Evolutionary conservation across 371 early-diverging fungal species (phyloP), one percentile per base, ranked within the genome.

Genomic region (Haplosporangium sp.): DNA sequence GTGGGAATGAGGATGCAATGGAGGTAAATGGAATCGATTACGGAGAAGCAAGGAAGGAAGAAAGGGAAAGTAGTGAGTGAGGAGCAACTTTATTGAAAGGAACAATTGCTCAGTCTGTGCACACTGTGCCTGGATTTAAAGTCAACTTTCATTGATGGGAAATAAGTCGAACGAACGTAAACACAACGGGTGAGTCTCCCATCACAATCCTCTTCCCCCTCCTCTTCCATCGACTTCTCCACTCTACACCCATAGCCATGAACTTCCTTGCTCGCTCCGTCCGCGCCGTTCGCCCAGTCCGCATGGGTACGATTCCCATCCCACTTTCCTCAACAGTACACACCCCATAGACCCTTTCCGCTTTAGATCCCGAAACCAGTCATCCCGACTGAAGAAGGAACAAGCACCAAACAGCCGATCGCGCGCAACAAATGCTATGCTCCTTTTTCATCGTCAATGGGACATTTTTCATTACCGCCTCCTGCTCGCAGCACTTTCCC

Each of bases 231-330:
- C 50, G 37, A 37, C 55, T 59, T 59, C 71, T 41, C 48, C 55
- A 59, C 68, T 74, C 74, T 42, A 40, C 57, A 52, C 64, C 41
- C 37, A 37, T 42, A 37, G 52, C 58, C 65, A 79, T 79, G 79
- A 72, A 67, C 69, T 72, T 72, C 64, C 73, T 79, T 47, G 67
- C 66, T 29, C 79, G 79, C 69, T 61, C 79, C 48, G 62, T 61
- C 62, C 76, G 76, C 67, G 79, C 79, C 57, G 65, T 73, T 56
- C 79, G 73, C 65, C 79, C 79, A 20, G 68, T 68, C 57, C 68
- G 72, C 69, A 56, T 79, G 79, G 79, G 79, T 79, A 79, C 29
- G 65, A 62, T 48, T 57, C 23, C 29, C 21, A 23, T 42, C 38
- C 14, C 6, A 38, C 41, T 41, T 52, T 40, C 63, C 46, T 36